Base-by-base conservation (phyloP, 1,284 basidiomycete genomes). In the Bjerkandera adusta region DNA sequence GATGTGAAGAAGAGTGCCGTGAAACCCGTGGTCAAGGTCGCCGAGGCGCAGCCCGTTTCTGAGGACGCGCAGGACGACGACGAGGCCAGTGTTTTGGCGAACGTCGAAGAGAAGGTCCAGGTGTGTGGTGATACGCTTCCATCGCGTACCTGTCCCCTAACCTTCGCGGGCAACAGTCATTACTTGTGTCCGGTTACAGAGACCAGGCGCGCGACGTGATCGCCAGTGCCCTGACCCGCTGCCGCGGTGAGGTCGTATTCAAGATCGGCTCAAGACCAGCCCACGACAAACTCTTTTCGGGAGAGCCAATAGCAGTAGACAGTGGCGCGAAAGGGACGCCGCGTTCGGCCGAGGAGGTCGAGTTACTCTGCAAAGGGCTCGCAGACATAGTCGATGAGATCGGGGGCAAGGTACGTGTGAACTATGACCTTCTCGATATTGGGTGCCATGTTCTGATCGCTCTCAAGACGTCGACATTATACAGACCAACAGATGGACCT, bases 401-500 rank as follows among this genome's bases (percentile, higher is more conserved):
- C 26, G 87, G 88, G 15, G 87, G 84, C 21, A 85, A 87, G 72
- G 87, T 87, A 60, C 45, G 27, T n/a, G n/a, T n/a, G n/a, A n/a
- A n/a, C n/a, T n/a, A n/a, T n/a, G n/a, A n/a, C n/a, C n/a, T 22
- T 26, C 32, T 13, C 24, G 12, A 41, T 39, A 35, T 22, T 16
- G 18, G 13, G 16, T 15, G 36, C 25, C 32, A n/a, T 33, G 20
- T 5, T 20, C 16, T 24, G 20, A 26, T 20, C 21, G 20, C 3
- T 25, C 32, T 15, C 22, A 22, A 13, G 85, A 71, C 71, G 15
- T 83, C 78, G 26, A 63, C 76, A 27, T 64, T 89, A 21, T 77
- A 81, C 49, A 72, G 79, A 40, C 61, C 59, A 29, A 67, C 62
- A 45, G 63, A 62, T 2, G 66, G 64, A 1, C 76, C 79, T 57